phyloP scores from a whole-genome alignment of 331 rosid genomes.

The Cydonia oblonga region DNA sequence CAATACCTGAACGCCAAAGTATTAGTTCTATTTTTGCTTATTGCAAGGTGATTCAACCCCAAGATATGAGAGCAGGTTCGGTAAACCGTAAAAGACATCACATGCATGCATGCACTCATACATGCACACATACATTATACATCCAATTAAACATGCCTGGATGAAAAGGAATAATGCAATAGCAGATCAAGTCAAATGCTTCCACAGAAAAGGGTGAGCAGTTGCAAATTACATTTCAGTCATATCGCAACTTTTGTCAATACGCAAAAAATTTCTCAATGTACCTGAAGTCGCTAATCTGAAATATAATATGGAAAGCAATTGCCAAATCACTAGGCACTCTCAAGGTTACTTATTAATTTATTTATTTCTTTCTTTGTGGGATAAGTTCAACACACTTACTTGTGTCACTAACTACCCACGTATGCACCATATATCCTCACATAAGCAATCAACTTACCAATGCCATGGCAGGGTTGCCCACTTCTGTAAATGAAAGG shows the following conservation, averaged over 20 bases:
- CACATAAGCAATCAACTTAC: slow-evolving; percentile 42
- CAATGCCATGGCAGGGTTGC: slow-evolving; percentile 96
- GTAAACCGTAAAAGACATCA: neutral
- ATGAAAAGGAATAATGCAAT: neutral
- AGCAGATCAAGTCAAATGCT: neutral
- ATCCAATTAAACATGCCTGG: neutral
- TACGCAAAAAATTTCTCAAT: neutral
- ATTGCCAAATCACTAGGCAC: neutral
- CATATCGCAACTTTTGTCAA: neutral
- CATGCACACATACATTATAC: neutral
- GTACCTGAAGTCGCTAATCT: neutral
- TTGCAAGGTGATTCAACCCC: neutral
- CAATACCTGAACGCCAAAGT: neutral
- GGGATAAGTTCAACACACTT: neutral
- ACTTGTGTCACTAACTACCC: neutral
- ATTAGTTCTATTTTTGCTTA: neutral
- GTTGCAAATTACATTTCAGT: neutral
- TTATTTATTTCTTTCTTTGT: neutral
- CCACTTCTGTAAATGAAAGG: slow-evolving; percentile 78
- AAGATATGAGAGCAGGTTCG: neutral
- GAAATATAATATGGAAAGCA: neutral
- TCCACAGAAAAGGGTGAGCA: neutral
- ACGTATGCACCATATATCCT: slow-evolving; percentile 1
- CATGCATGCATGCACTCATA: neutral
- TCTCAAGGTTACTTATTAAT: too few species aligned